phyloP scores from a whole-genome alignment of 768 basidiomycete species.

The Butyriboletus loyo region DNA sequence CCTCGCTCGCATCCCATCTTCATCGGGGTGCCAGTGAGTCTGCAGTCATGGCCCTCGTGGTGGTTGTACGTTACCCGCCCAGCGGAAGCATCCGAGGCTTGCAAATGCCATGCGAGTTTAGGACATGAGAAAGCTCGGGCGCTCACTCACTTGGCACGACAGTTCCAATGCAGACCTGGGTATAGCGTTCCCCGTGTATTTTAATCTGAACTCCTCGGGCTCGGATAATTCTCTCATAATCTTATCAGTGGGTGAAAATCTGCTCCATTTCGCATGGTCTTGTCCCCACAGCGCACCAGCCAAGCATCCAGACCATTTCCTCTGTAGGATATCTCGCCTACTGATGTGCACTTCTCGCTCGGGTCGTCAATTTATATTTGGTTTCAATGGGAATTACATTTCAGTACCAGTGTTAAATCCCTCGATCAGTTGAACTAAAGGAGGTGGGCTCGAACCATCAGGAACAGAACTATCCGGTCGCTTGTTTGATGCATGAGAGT shows the following conservation, averaged over 20 bases:
- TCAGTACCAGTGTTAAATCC: background rate
- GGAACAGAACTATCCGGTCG: background rate
- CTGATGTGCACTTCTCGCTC: background rate
- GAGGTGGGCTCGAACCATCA: background rate
- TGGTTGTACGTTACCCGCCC: too few species aligned
- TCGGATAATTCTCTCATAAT: background rate
- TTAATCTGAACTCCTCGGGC: background rate
- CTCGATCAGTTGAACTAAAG: background rate
- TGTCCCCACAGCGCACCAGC: background rate
- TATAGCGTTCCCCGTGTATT: background rate
- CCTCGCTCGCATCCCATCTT: too few species aligned
- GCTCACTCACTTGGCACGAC: background rate
- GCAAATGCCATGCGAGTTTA: too few species aligned
- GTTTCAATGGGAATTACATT: constrained; percentile 2
- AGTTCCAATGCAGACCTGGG: background rate
- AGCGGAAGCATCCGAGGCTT: too few species aligned
- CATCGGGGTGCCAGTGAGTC: too few species aligned
- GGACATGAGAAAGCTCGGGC: constrained; percentile 7
- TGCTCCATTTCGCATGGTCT: background rate
- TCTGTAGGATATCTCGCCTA: background rate
- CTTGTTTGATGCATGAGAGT: constrained; percentile 9
- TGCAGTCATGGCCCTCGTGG: too few species aligned
- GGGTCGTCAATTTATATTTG: background rate
- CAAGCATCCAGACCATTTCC: background rate
- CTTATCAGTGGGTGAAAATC: constrained; percentile 9